phyloP scores from a whole-genome alignment of 768 basidiomycete genomes.

The Termitomyces sp. region DNA sequence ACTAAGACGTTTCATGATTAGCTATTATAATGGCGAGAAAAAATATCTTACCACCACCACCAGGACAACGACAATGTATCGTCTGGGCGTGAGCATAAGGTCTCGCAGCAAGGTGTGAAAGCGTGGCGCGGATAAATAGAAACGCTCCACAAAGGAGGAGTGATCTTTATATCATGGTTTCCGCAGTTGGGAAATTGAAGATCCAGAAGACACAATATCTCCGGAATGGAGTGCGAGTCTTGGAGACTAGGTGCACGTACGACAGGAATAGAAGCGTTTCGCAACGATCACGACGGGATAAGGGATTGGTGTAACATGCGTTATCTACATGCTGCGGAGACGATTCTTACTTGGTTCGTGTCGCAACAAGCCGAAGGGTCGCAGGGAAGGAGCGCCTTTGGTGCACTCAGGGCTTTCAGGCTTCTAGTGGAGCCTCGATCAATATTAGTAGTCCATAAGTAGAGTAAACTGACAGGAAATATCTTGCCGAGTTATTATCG shows the following conservation, averaged over 20 bases:
- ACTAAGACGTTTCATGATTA: conserved; percentile 27
- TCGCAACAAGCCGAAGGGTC: background rate
- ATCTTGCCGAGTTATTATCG: no score
- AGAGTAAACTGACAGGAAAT: no score
- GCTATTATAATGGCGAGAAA: background rate
- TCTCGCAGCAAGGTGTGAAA: background rate
- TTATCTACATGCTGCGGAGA: background rate
- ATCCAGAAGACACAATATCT: conserved; percentile 9
- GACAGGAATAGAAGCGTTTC: conserved; percentile 7
- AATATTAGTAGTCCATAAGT: no score
- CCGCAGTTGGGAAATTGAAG: conserved; percentile 13
- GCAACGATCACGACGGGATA: conserved; percentile 8
- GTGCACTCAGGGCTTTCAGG: no score
- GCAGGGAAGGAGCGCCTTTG: background rate
- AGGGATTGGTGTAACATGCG: no score
- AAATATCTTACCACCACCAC: conserved; percentile 39
- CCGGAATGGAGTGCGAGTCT: conserved; percentile 16
- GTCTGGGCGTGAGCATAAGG: conserved; percentile 56
- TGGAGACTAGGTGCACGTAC: conserved; percentile 7
- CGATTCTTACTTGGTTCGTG: background rate
- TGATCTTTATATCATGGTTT: conserved; percentile 11
- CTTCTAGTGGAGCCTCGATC: background rate
- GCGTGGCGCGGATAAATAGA: background rate
- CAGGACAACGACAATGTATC: conserved; percentile 49
- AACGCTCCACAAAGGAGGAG: background rate